Base-by-base conservation (phyloP, 2,329 filamentous ascomycete genomes). In the Penicillium paneum region DNA sequence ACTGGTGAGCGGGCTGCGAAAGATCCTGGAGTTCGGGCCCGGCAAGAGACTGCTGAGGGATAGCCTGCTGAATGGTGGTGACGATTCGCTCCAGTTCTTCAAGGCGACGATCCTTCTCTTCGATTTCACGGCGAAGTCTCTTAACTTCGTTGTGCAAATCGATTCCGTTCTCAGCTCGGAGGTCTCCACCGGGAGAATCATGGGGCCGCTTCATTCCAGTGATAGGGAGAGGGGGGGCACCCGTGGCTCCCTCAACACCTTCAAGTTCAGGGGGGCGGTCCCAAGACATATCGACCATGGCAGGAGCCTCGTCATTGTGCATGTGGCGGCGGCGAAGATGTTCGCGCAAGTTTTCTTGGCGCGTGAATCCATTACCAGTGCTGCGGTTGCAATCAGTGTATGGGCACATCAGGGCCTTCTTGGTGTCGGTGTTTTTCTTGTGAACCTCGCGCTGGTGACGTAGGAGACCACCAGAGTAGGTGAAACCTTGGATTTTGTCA, bases 371-470 rank as follows among this genome's bases (percentile, higher is more conserved):
- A 66, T 91, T 90, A 58, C 91, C 92, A 0, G 84, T 86, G 67
- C 91, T 90, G 35, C 93, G 88, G 71, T 96, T 96, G 81, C 93
- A 97, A 69, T 90, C 91, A 35, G 79, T 74, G 66, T 93, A 89
- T 0, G 91, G 91, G 67, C 93, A 97, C 77, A 90, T 89, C 51
- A 96, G 82, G 3, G 88, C 87, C 59, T 95, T 91, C 71, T 92
- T 91, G 10, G 91, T 90, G 1, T 91, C 91, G 52, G 91, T 90
- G 65, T 96, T 88, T 75, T 93, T 91, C 72, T 87, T 86, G 73
- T 97, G 93, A 0, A 97, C 93, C 74, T 97, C 93, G 59, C 93
- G 87, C 74, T 96, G 89, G 74, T 97, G 93, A 42, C 93, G 83
- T 17, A 96, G 76, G 0, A 97, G 83, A 3, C 93, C 93, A 15